These are phyloP conservation scores for Neocallimastix lanati DNA, from an alignment of 192 early-diverging fungal genomes.

Conservation along the genomic window DNA sequence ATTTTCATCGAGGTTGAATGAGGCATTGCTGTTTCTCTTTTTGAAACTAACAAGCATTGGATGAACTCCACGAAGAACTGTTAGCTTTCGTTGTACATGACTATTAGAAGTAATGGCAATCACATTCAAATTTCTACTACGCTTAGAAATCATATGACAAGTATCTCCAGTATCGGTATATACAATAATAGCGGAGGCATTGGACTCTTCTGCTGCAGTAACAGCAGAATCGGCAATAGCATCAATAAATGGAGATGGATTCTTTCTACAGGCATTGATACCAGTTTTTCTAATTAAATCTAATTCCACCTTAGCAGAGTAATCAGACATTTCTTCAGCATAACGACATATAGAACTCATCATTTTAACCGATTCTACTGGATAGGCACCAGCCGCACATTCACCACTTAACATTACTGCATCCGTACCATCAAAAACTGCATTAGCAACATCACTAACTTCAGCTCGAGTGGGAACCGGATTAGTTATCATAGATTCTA, in stretches of 20 bases:
- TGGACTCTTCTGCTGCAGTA: conserved; percentile 48
- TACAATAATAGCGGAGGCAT: conserved; percentile 19
- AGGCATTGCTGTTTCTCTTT: neutral
- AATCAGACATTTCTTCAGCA: conserved; percentile 85
- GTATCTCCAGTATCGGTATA: too few relatives aligned
- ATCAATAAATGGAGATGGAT: conserved; percentile 60
- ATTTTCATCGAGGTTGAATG: neutral
- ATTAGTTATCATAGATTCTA: conserved; percentile 79
- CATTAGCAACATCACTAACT: too few relatives aligned
- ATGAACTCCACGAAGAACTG: conserved; percentile 14
- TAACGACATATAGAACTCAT: conserved; percentile 85
- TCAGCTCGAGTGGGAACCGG: conserved; percentile 98
- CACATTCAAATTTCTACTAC: conserved; percentile 16
- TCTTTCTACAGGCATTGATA: neutral
- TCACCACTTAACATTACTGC: too few relatives aligned
- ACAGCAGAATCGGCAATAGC: conserved; percentile 80
- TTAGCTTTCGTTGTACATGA: conserved; percentile 16
- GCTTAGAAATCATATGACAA: conserved; percentile 23
- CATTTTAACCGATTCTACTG: too few relatives aligned
- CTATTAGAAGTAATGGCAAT: conserved; percentile 22
- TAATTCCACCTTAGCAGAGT: conserved; percentile 61
- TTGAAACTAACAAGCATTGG: neutral
- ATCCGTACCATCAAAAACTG: too few relatives aligned
- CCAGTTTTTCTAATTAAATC: conserved; percentile 8
- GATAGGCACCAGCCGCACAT: too few relatives aligned